Percentiles rank a stretch among this genome's conserved stretches.
These are phyloP conservation scores for Beta lomatogona DNA, from an alignment of 179 eudicot species.

Conservation along the genomic window DNA sequence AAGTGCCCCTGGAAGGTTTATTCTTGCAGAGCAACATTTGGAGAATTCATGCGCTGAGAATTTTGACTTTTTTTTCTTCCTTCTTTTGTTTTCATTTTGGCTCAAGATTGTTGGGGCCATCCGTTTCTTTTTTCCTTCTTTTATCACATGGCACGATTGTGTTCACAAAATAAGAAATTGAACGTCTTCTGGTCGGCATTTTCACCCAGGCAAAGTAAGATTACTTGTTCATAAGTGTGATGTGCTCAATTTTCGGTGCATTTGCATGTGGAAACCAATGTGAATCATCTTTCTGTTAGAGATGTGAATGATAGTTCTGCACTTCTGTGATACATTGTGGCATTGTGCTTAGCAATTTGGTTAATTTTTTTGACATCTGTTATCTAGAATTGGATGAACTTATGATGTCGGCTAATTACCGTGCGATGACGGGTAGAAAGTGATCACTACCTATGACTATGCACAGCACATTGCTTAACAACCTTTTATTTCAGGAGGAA, in stretches of 20 bases:
- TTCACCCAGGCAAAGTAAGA: not conserved
- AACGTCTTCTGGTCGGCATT: not conserved
- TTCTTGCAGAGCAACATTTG: not conserved
- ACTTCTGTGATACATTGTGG: not conserved
- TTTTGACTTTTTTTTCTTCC: not conserved
- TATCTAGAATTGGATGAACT: not conserved
- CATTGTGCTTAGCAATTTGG: not conserved
- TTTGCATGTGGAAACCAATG: not conserved
- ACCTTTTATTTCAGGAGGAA: not conserved
- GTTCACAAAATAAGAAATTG: constrained; percentile 20
- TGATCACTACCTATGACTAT: not conserved
- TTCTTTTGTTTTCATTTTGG: not conserved
- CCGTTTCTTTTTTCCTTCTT: not conserved
- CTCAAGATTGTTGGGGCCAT: constrained; percentile 12
- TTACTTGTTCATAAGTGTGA: not conserved
- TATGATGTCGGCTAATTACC: not conserved
- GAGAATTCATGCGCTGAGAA: not conserved
- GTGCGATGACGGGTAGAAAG: no score
- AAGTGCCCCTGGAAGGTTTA: not conserved
- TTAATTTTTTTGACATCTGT: not conserved
- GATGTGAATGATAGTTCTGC: not conserved
- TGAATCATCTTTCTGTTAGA: not conserved
- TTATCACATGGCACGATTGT: constrained; percentile 1
- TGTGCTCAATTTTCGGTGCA: not conserved
- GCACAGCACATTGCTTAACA: not conserved